Evolutionary conservation across 1,284 basidiomycete species (phyloP).

Genomic region (Sanguinoderma infundibulare): DNA sequence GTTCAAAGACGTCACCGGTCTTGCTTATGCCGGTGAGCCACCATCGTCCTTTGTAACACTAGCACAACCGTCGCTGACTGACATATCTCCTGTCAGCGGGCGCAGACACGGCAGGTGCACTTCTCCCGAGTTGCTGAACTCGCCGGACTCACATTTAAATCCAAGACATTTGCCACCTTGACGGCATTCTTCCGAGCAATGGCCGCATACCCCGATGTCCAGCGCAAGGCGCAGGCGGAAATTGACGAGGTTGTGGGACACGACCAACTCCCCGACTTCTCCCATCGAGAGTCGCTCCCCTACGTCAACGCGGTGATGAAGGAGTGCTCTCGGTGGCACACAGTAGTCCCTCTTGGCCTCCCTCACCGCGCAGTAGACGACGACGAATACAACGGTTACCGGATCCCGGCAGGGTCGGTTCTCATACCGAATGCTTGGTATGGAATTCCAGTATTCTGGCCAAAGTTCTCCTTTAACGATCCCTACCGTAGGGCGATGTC

Average conservation of each 20-base stretch:
- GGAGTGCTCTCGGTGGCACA: constrained; percentile 13
- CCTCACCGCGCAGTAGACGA: constrained; percentile 14
- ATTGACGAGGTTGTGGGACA: constrained; percentile 16
- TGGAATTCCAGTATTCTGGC: background rate
- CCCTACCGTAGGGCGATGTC: constrained; percentile 29
- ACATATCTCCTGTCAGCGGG: background rate
- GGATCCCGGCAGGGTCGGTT: constrained; percentile 16
- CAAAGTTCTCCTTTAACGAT: too few species aligned
- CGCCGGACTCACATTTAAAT: background rate
- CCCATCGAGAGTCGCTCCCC: constrained; percentile 12
- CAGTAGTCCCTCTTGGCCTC: constrained; percentile 8
- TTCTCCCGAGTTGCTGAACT: background rate
- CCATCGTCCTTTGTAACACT: too few species aligned
- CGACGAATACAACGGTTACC: constrained; percentile 19
- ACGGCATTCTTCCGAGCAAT: constrained; percentile 31
- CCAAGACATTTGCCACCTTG: constrained; percentile 28
- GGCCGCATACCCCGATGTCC: constrained; percentile 26
- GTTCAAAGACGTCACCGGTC: constrained; percentile 12
- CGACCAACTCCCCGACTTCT: constrained; percentile 14
- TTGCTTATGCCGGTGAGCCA: constrained; percentile 15
- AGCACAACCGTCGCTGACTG: background rate
- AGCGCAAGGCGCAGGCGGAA: constrained; percentile 15
- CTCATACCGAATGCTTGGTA: constrained; percentile 18
- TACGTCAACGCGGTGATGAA: constrained; percentile 19
- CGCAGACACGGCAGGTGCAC: background rate